phyloP scores from a whole-genome alignment of 805 yeast species.

The Suhomyces kilbournensis region DNA sequence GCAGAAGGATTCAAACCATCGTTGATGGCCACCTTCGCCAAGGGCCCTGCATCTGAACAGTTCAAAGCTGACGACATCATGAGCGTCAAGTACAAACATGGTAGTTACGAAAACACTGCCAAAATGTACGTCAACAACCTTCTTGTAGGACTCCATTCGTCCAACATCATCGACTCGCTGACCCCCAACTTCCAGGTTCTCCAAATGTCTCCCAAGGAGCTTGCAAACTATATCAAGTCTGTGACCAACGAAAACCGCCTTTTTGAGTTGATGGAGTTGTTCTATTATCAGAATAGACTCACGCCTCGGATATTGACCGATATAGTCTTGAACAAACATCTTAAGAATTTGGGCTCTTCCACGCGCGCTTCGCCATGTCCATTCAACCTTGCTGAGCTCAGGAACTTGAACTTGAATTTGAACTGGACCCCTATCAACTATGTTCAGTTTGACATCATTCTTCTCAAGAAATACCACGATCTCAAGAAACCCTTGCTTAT shows the following conservation, averaged over 20 bases:
- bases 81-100: constrained; percentile 1
- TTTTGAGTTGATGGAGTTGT: constrained; percentile 16
- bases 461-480: constrained; percentile 37
- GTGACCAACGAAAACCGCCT: constrained; percentile 7
- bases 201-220: constrained; percentile 16
- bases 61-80: constrained; percentile 13
- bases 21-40: constrained; percentile 27
- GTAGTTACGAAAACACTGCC: neutral
- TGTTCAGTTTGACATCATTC: constrained; percentile 27
- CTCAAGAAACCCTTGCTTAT: constrained; percentile 31
- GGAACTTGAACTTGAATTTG: constrained; percentile 3
- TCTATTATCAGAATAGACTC: constrained; percentile 26
- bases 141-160: constrained; percentile 24
- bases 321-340: constrained; percentile 25
- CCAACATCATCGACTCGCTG: constrained; percentile 6
- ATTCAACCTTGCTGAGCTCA: constrained; percentile 10
- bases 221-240: constrained; percentile 17
- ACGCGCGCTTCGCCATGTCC: constrained; percentile 14
- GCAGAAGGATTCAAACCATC: constrained; percentile 29
- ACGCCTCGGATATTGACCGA: constrained; percentile 23
- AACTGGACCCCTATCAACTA: constrained; percentile 20
- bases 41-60: constrained; percentile 33
- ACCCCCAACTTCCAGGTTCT: constrained; percentile 12
- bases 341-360: constrained; percentile 11
- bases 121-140: constrained; percentile 15